Percentiles rank a stretch among this genome's conserved stretches.
These are phyloP conservation scores for Xerocomus tenax DNA, from an alignment of 1,284 basidiomycete genomes.

Conservation along the genomic window DNA sequence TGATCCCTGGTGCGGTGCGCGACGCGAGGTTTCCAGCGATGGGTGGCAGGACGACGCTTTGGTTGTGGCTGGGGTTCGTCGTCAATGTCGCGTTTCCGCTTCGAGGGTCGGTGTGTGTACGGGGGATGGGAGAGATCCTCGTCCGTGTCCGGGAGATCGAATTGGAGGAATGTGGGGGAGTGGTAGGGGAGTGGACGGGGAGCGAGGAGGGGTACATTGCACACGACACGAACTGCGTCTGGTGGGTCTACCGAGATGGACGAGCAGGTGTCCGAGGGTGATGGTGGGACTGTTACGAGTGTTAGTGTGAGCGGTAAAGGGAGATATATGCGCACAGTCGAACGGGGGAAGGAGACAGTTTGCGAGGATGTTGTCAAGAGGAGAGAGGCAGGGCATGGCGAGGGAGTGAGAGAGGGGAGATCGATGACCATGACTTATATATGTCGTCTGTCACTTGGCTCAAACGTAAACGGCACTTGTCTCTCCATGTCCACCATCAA, in stretches of 20 bases:
- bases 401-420: background rate
- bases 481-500: constrained; percentile 13
- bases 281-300: constrained; percentile 30
- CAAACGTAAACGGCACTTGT: constrained; percentile 18
- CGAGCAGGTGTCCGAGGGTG: constrained; percentile 37
- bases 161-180: constrained; percentile 59
- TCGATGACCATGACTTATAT: background rate
- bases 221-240: constrained; percentile 40
- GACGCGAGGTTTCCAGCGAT: constrained; percentile 20
- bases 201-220: constrained; percentile 56
- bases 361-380: constrained; percentile 21
- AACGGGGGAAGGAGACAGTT: background rate
- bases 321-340: background rate
- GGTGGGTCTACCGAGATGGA: constrained; percentile 19
- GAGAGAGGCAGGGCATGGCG: constrained; percentile 13
- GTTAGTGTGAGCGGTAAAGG: background rate
- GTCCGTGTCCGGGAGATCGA: constrained; percentile 58
- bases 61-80: constrained; percentile 19
- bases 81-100: constrained; percentile 42
- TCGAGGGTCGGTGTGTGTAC: constrained; percentile 44
- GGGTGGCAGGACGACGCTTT: constrained; percentile 21
- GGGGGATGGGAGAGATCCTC: constrained; percentile 63
- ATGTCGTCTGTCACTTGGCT: background rate
- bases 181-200: constrained; percentile 61
- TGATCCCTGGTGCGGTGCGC: constrained; percentile 9